Evolutionary conservation across 2,329 filamentous ascomycete species (phyloP), one percentile per base, ranked within the genome.

Genomic region (Elsinoe australis): DNA sequence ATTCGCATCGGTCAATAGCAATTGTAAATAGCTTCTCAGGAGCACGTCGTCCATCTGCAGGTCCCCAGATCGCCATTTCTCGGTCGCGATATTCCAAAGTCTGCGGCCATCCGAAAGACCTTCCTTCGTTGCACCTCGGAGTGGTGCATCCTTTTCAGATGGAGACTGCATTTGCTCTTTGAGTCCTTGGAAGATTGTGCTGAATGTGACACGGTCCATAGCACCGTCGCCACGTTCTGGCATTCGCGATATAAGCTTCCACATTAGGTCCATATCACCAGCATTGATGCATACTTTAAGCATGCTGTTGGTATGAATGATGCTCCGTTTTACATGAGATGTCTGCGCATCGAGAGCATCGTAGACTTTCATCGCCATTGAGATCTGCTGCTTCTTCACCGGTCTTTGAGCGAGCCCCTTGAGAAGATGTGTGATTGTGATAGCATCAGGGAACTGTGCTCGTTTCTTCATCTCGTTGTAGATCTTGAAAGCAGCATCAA

Each of bases 401-500:
- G 74, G 61, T 12, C 82, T 79, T 33, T 72, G 67, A 32, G 82
- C 76, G 48, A 89, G 79, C 22, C 88, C 90, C 44, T 78, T 74
- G 55, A 98, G 80, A 51, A 96, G 76, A 50, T 86, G 81, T 14
- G 86, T 92, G 61, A 85, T 95, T 0, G 92, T 95, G 58, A 83
- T 78, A 3, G 79, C 76, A 61, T 89, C 90, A 1, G 92, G 90
- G 19, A 76, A 72, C 58, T 94, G 84, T 4, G 74, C 82, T 52
- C 88, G 78, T 69, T 96, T 96, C 70, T 96, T 98, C 90, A 98
- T 96, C 84, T 96, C 90, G 64, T 95, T 95, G 69, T 81, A 95
- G n/a, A 87, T 71, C 66, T 85, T 88, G 50, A 94, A 67, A 14
- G 85, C 89, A 15, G 71, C 68, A 51, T 74, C 73, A 26, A 87